phyloP scores from a whole-genome alignment of 2,329 filamentous ascomycete genomes.

The Gnomoniopsis sp. region DNA sequence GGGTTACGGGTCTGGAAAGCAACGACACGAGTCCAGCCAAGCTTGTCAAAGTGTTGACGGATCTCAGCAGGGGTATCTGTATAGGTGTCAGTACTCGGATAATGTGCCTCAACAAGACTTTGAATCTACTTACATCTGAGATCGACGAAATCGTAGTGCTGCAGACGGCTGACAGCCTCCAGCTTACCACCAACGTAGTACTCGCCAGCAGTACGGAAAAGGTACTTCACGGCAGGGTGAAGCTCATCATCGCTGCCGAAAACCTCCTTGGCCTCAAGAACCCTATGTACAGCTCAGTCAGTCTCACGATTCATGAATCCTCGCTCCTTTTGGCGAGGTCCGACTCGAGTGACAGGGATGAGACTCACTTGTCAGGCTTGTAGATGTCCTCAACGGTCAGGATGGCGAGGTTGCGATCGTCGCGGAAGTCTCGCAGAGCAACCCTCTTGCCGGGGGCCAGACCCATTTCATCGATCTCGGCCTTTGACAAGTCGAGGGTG shows the following conservation, averaged over 20 bases:
- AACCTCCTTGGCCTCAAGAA: constrained; percentile 86
- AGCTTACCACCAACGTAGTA: constrained; percentile 96
- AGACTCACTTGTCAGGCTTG: constrained; percentile 82
- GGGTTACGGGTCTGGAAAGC: constrained; percentile 99
- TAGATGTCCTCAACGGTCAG: constrained; percentile 95
- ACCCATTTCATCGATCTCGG: constrained; percentile 69
- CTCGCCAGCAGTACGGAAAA: constrained; percentile 75
- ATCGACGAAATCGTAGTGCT: constrained; percentile 99
- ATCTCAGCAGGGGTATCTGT: constrained; percentile 89
- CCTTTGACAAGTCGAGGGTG: constrained; percentile 78
- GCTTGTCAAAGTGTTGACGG: constrained; percentile 96
- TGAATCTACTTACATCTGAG: constrained; percentile 68
- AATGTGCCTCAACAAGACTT: background rate
- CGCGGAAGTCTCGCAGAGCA: constrained; percentile 89
- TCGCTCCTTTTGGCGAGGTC: too few species aligned
- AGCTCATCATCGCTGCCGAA: constrained; percentile 82
- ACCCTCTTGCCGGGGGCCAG: constrained; percentile 79
- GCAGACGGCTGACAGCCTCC: constrained; percentile 88
- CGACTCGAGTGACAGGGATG: background rate
- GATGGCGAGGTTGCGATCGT: constrained; percentile 94
- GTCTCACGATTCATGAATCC: background rate
- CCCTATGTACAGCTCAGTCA: constrained; percentile 45
- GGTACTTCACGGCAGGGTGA: constrained; percentile 89
- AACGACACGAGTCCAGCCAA: constrained; percentile 95
- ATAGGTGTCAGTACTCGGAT: background rate